A percentile compares a stretch with the other conserved stretches of the same genome.
These are phyloP conservation scores for Scalesia atractyloides DNA, from an alignment of 129 eudicot species.

Conservation along the genomic window DNA sequence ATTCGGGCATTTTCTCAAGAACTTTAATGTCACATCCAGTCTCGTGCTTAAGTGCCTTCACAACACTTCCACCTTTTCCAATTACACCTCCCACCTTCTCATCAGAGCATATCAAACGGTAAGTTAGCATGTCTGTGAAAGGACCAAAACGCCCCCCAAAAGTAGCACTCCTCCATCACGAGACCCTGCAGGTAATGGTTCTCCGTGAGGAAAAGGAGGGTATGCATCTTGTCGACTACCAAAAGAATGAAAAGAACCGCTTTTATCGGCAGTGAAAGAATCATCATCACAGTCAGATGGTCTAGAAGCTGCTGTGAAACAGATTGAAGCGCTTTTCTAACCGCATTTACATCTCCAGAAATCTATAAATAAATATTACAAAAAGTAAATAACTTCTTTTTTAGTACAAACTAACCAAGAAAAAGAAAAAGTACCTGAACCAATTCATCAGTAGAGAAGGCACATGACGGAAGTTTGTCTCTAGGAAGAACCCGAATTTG, in stretches of 20 bases:
- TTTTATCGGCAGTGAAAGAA: slow-evolving; percentile 34
- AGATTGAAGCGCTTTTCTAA: slow-evolving; percentile 72
- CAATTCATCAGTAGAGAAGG: slow-evolving; percentile 79
- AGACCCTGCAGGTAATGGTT: slow-evolving; percentile 53
- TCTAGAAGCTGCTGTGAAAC: slow-evolving; percentile 73
- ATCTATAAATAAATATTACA: slow-evolving; percentile 45
- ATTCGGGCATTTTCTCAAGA: slow-evolving; percentile 52
- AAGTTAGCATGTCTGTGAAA: slow-evolving; percentile 60
- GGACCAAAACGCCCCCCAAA: slow-evolving; percentile 56
- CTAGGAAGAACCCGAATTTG: slow-evolving; percentile 75
- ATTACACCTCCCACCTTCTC: slow-evolving; percentile 96
- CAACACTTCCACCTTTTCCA: slow-evolving; percentile 82
- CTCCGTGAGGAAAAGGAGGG: slow-evolving; percentile 46
- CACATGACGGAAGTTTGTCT: slow-evolving; percentile 78
- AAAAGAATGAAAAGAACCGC: slow-evolving; percentile 47
- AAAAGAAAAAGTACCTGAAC: slow-evolving; percentile 65
- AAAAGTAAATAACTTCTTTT: background rate
- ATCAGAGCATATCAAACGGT: slow-evolving; percentile 75
- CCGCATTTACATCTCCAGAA: slow-evolving; percentile 62
- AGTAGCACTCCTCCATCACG: slow-evolving; percentile 57
- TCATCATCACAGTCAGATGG: slow-evolving; percentile 46
- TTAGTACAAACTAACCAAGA: background rate
- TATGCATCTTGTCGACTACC: slow-evolving; percentile 47
- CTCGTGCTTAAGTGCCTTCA: slow-evolving; percentile 84
- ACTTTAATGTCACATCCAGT: slow-evolving; percentile 95